These are phyloP conservation scores for Globisporangium ultimum DNA, from an alignment of 352 stramenopile genomes.

Conservation along the genomic window DNA sequence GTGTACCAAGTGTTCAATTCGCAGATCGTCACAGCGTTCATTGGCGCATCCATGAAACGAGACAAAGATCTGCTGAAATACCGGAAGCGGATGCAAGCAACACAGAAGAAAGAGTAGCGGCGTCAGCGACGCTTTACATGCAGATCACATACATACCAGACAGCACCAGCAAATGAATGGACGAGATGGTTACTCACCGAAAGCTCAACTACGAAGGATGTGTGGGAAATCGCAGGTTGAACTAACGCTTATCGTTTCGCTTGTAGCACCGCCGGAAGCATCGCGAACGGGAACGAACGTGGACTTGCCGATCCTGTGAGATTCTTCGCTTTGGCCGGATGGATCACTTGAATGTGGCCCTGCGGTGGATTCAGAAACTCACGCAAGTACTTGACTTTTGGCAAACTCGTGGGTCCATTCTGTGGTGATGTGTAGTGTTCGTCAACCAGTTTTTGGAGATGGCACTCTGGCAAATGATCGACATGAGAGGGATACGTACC, in stretches of 20 bases:
- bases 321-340: neutral
- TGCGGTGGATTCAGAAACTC: constrained; percentile 42
- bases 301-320: neutral
- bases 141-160: neutral
- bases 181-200: neutral
- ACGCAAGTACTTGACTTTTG: constrained; percentile 35
- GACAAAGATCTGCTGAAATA: constrained; percentile 79
- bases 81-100: constrained; percentile 18
- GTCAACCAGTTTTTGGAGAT: neutral
- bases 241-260: constrained; percentile 29
- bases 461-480: neutral
- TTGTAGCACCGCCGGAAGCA: constrained; percentile 26
- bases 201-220: neutral
- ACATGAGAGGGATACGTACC: constrained; percentile 13
- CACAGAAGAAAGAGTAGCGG: neutral
- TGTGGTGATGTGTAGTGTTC: neutral
- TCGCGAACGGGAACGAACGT: constrained; percentile 17
- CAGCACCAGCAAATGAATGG: neutral
- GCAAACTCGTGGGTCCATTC: constrained; percentile 12
- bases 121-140: neutral
- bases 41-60: constrained; percentile 75
- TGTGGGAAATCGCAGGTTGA: neutral
- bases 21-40: constrained; percentile 72
- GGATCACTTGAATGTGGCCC: constrained; percentile 34
- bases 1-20: constrained; percentile 86